phyloP scores from a whole-genome alignment of 1,284 basidiomycete genomes.

The Ganoderma lingzhi region DNA sequence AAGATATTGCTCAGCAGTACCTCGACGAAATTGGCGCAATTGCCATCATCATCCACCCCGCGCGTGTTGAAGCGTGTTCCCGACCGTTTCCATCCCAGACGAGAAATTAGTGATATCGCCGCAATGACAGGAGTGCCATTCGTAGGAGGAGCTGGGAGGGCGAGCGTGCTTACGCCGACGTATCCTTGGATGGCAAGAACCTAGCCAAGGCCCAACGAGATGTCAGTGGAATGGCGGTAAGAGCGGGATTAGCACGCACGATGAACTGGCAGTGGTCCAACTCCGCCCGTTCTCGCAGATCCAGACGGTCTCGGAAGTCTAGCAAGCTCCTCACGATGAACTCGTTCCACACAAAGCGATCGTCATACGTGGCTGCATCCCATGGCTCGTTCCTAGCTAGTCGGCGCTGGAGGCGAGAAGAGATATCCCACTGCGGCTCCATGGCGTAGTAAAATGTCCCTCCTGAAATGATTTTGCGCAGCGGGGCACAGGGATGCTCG shows the following conservation, averaged over 20 bases:
- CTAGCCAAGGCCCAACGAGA: slow-evolving; percentile 42
- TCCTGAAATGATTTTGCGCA: slow-evolving; percentile 91
- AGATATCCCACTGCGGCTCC: slow-evolving; percentile 88
- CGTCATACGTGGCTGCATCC: slow-evolving; percentile 76
- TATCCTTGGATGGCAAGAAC: slow-evolving; percentile 96
- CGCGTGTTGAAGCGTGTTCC: slow-evolving; percentile 98
- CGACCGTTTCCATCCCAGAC: slow-evolving; percentile 94
- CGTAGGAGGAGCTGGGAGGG: slow-evolving; percentile 76
- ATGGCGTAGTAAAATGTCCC: slow-evolving; percentile 95
- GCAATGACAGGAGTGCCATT: slow-evolving; percentile 72
- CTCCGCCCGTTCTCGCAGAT: slow-evolving; percentile 70
- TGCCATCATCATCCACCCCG: slow-evolving; percentile 97
- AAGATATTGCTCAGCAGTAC: slow-evolving; percentile 44
- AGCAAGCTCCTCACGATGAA: slow-evolving; percentile 83
- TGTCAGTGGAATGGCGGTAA: background rate
- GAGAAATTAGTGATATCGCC: slow-evolving; percentile 82
- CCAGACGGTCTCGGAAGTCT: slow-evolving; percentile 82
- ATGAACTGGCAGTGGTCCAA: slow-evolving; percentile 84
- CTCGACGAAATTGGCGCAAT: slow-evolving; percentile 98
- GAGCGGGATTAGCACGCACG: slow-evolving; percentile 52
- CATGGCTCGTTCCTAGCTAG: slow-evolving; percentile 59
- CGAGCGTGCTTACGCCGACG: slow-evolving; percentile 77
- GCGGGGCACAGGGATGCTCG: slow-evolving; percentile 91
- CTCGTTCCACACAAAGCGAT: slow-evolving; percentile 90
- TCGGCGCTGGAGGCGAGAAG: slow-evolving; percentile 78